These are phyloP conservation scores for Dictyostelium firmibasis DNA, from an alignment of 78 protist genomes.

Conservation along the genomic window DNA sequence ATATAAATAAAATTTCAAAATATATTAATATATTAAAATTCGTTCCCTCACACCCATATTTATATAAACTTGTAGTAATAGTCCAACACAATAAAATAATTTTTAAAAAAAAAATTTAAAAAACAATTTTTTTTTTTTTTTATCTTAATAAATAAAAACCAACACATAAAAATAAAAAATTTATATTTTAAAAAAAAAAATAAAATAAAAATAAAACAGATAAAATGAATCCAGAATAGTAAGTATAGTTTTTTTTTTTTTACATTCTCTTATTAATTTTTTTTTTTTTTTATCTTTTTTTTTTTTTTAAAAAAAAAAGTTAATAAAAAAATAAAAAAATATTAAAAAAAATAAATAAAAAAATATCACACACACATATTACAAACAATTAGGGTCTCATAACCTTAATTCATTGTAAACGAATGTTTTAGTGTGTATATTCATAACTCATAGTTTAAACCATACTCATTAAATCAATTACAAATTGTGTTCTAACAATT, in stretches of 20 bases:
- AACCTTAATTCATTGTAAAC: not conserved
- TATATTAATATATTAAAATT: not conserved
- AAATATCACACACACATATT: not conserved
- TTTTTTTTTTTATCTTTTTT: not conserved
- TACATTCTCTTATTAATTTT: too few relatives aligned
- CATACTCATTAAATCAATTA: not conserved
- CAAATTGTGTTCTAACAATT: not conserved
- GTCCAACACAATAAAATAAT: not conserved
- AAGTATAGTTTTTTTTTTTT: not conserved
- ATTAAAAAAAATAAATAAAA: not conserved
- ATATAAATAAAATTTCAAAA: not conserved
- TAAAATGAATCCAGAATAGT: constrained; percentile 30
- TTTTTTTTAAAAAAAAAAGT: not conserved
- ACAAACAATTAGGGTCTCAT: not conserved
- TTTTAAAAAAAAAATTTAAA: not conserved
- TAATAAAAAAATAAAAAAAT: not conserved
- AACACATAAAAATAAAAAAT: not conserved
- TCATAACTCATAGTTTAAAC: not conserved
- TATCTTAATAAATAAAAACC: not conserved
- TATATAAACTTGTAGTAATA: constrained; percentile 2
- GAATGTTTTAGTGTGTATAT: not conserved
- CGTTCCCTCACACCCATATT: not conserved
- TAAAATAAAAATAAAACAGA: not conserved
- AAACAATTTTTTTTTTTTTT: not conserved
- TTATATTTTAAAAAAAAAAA: not conserved